These are phyloP conservation scores for Cadophora gregata DNA, from an alignment of 2,329 filamentous ascomycete species.

Conservation along the genomic window DNA sequence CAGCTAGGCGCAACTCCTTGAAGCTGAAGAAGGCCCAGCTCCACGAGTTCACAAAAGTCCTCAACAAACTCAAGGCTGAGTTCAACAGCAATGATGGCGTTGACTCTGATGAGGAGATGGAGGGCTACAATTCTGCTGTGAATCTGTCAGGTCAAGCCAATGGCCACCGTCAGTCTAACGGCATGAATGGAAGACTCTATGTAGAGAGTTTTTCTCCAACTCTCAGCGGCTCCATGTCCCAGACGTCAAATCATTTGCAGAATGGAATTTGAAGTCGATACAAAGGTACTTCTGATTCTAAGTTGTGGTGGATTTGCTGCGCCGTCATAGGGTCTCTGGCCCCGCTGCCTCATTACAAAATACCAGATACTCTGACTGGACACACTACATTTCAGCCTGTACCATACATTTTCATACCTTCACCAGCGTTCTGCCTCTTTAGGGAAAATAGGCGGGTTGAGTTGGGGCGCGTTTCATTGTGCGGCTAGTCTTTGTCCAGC, in stretches of 20 bases:
- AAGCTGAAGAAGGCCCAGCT: conserved; percentile 10
- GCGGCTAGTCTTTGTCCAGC: neutral
- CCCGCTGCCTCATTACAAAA: neutral
- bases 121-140: neutral
- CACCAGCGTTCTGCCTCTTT: too few species aligned
- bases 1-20: neutral
- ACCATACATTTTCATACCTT: neutral
- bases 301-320: too few species aligned
- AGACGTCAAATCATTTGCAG: neutral
- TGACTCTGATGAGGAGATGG: neutral
- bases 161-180: neutral
- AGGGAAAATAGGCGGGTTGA: too few species aligned
- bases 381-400: neutral
- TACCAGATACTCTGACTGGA: too few species aligned
- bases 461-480: neutral
- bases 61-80: neutral
- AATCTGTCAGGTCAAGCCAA: too few species aligned
- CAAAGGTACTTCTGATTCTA: neutral
- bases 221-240: neutral
- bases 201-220: neutral
- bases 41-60: neutral
- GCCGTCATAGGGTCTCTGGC: too few species aligned
- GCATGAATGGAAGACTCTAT: neutral
- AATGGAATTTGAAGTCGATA: neutral
- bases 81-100: neutral